Evolutionary conservation across 768 basidiomycete species (phyloP).

Genomic region (Mycena floridula): DNA sequence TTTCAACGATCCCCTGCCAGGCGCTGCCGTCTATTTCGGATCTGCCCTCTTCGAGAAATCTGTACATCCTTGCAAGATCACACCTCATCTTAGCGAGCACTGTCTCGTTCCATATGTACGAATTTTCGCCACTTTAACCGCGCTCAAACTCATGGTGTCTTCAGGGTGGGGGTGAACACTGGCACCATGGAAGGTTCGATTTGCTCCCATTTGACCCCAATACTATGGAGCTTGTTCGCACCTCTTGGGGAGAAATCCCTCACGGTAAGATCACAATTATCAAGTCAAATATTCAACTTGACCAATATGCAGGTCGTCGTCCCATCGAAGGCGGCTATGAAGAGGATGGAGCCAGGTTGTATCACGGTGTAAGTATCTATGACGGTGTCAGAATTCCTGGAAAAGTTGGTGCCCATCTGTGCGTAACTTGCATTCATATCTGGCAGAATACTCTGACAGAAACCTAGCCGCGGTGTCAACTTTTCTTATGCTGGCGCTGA

Average conservation of each 20-base stretch:
- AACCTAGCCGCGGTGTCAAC: constrained; percentile 33
- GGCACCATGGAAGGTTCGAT: constrained; percentile 65
- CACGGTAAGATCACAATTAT: no score
- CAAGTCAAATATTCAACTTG: no score
- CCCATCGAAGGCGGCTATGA: constrained; percentile 77
- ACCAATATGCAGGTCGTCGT: no score
- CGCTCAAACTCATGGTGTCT: no score
- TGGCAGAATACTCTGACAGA: constrained; percentile 7
- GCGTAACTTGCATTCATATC: constrained; percentile 13
- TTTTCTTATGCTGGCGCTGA: constrained; percentile 42
- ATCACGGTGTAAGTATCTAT: constrained; percentile 56
- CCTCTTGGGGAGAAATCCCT: constrained; percentile 57
- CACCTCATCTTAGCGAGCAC: constrained; percentile 43
- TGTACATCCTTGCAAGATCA: constrained; percentile 84
- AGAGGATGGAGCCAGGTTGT: constrained; percentile 57
- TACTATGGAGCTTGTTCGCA: constrained; percentile 71
- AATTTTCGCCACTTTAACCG: no score
- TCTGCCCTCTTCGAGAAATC: constrained; percentile 62
- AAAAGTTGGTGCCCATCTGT: constrained; percentile 71
- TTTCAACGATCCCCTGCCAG: no score
- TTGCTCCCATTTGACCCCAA: constrained; percentile 61
- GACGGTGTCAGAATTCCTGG: constrained; percentile 59
- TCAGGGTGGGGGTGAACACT: constrained; percentile 55
- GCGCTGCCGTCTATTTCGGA: constrained; percentile 74
- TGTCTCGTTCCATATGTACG: constrained; percentile 57